Base-by-base conservation (phyloP, 106 monocot genomes). In the Dactylorhiza incarnata region DNA sequence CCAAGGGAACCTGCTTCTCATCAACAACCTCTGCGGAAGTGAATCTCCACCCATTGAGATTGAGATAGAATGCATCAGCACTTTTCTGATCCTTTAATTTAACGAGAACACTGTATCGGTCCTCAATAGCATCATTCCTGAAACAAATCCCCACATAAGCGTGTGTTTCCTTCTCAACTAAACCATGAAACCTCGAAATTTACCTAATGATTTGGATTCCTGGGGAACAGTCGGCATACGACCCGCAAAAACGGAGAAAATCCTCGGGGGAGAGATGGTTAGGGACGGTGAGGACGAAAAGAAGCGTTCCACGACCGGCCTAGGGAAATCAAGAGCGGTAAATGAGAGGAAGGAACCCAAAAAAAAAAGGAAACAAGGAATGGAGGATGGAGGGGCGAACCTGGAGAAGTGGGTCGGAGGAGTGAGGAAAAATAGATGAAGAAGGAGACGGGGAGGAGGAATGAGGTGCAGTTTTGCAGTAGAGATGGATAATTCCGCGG, bases 71-170 rank as follows among this genome's bases (percentile, higher is more conserved):
- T 7, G 76, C 78, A 72, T 94, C 96, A 48, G 96, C 86, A 29
- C 72, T 86, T 66, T 83, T 89, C 84, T 97, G 93, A 74, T 97
- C 96, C 24, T 87, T 78, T 46, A 91, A 87, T 52, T 81, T 75
- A 48, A 94, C 79, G 53, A 97, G 71, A 59, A 94, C 87, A 71
- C 96, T 94, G 22, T 91, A 97, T 8, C 96, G 83, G 44, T 97
- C 93, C 63, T 97, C 96, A 43, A 87, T 73, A 5, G 75, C 89
- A 78, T 97, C 96, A 71, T 97, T 89, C 87, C 93, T 97, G 62
- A 45, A 76, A 54, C 72, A 72, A 47, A n/a, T 69, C n/a, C 13
- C 45, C 69, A 68, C 45, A 13, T 16, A 5, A 16, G 43, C 45
- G 37, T 43, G 6, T 14, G 5, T 45, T 69, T n/a, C 69, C 9